Evolutionary conservation across 495 filamentous ascomycete genomes (phyloP).

Genomic region (Aspergillus biplanus): DNA sequence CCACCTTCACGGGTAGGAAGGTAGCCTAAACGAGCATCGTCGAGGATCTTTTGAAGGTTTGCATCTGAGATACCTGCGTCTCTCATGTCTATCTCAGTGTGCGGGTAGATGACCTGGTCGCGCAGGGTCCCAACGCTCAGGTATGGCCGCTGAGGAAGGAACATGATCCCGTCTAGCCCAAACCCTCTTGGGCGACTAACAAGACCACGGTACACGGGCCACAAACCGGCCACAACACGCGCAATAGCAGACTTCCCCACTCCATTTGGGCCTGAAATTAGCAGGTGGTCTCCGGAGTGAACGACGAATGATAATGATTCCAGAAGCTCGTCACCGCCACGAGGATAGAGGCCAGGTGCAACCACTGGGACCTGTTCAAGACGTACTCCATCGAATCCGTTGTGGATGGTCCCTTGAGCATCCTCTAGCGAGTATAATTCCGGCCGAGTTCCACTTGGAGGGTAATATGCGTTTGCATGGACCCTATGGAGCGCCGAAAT

Average conservation of each 20-base stretch:
- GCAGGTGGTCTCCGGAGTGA: slow-evolving; percentile 84
- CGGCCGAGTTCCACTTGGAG: slow-evolving; percentile 64
- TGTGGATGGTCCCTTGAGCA: slow-evolving; percentile 89
- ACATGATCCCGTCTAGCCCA: slow-evolving; percentile 94
- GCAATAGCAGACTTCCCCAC: slow-evolving; percentile 91
- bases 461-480: slow-evolving; percentile 84
- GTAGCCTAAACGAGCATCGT: slow-evolving; percentile 84
- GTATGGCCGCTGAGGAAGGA: slow-evolving; percentile 93
- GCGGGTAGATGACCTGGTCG: slow-evolving; percentile 98
- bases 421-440: slow-evolving; percentile 89
- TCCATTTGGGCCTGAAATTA: slow-evolving; percentile 95
- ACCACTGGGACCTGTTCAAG: slow-evolving; percentile 94
- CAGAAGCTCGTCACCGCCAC: slow-evolving; percentile 88
- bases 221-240: slow-evolving; percentile 88
- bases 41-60: slow-evolving; percentile 73
- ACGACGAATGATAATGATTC: slow-evolving; percentile 87
- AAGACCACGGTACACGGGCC: slow-evolving; percentile 93
- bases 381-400: slow-evolving; percentile 91
- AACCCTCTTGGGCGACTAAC: slow-evolving; percentile 80
- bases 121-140: slow-evolving; percentile 92
- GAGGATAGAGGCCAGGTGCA: slow-evolving; percentile 75
- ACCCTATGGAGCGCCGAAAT: slow-evolving; percentile 94
- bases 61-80: slow-evolving; percentile 74
- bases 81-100: slow-evolving; percentile 92
- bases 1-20: slow-evolving; percentile 90